phyloP scores from a whole-genome alignment of 2,329 filamentous ascomycete genomes.

The Leptographium procerum region DNA sequence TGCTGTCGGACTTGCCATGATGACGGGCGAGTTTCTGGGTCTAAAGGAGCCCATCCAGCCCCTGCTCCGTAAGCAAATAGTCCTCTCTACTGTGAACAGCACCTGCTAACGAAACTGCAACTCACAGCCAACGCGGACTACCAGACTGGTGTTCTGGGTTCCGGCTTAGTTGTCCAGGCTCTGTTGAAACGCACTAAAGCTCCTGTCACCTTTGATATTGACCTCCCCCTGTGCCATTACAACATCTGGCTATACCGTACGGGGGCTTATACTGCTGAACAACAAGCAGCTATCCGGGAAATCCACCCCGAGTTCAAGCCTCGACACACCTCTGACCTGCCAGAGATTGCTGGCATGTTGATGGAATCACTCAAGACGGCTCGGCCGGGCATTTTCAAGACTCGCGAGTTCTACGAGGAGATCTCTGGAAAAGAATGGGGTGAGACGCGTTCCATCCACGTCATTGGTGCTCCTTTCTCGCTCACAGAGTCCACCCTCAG shows the following conservation, averaged over 20 bases:
- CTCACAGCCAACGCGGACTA: background rate
- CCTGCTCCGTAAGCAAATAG: background rate
- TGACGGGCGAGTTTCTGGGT: background rate
- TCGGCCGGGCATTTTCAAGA: background rate
- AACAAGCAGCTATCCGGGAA: background rate
- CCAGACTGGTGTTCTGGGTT: background rate
- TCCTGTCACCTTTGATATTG: background rate
- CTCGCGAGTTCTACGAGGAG: background rate
- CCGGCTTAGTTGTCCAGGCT: background rate
- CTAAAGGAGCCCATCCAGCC: background rate
- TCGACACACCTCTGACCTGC: background rate
- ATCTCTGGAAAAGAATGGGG: slow-evolving; percentile 2
- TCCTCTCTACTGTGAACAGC: background rate
- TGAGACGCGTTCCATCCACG: background rate
- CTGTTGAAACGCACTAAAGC: background rate
- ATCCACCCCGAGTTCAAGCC: background rate
- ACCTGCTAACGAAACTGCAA: background rate
- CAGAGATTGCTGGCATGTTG: background rate
- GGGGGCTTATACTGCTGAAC: background rate
- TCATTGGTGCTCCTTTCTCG: background rate
- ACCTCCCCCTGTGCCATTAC: background rate
- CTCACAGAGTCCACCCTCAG: background rate
- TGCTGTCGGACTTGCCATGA: background rate
- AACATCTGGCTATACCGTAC: slow-evolving; percentile 1
- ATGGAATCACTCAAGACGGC: background rate